Conservation (phyloP, 2,329 filamentous ascomycete genomes). For the Hymenoscyphus fraxineus region DNA sequence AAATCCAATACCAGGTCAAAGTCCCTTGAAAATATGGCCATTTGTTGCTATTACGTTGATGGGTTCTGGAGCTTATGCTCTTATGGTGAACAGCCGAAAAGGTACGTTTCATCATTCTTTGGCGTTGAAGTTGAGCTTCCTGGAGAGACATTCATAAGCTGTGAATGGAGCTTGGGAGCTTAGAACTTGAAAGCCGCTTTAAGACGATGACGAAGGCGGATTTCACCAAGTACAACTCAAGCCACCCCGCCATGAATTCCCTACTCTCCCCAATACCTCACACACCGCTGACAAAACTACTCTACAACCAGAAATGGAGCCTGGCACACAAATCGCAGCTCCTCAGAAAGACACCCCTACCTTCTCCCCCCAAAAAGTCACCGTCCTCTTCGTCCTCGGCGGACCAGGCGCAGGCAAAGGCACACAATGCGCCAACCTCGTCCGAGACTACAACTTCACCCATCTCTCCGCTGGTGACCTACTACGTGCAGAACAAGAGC, state of each 20-base stretch:
- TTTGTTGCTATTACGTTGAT: constrained; percentile 42
- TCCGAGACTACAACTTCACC: constrained; percentile 82
- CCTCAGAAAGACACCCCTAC: constrained; percentile 57
- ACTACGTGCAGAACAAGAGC: constrained; percentile 87
- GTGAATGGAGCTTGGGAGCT: not conserved
- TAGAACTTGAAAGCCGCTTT: constrained; percentile 30
- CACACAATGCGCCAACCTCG: constrained; percentile 88
- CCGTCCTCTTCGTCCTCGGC: constrained; percentile 95
- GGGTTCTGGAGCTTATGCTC: constrained; percentile 46
- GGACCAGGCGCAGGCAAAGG: constrained; percentile 95
- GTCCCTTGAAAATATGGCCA: constrained; percentile 38
- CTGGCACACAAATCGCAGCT: constrained; percentile 38
- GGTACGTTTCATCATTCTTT: constrained; percentile 27
- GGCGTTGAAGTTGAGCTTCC: not conserved
- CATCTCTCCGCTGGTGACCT: constrained; percentile 93
- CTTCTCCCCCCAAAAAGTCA: constrained; percentile 73
- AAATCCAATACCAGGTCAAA: constrained; percentile 30
- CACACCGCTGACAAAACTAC: constrained; percentile 38
- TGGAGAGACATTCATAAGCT: not conserved
- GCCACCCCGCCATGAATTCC: not conserved
- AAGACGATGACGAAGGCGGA: constrained; percentile 14
- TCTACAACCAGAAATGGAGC: not conserved
- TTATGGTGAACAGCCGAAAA: constrained; percentile 47
- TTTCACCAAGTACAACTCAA: not conserved
- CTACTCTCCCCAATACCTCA: constrained; percentile 11